Evolutionary conservation across 345 rosid genomes (phyloP).

Genomic region (Nasturtium officinale): DNA sequence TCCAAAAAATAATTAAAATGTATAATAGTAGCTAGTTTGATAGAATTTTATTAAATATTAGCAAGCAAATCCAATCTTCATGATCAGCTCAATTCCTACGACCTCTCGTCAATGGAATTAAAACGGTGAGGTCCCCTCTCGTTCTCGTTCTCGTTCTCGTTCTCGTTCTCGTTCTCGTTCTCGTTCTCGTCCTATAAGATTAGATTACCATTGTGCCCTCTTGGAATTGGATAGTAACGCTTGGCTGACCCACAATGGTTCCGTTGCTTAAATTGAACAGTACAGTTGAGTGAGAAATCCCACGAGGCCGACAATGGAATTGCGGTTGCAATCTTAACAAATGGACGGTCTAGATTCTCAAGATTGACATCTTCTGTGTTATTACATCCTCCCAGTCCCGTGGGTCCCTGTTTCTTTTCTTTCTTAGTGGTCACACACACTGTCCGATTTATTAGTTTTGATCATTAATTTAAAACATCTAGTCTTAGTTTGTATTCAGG

Average conservation of each 20-base stretch:
- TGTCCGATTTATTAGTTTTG: neutral
- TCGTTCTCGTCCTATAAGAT: too few species aligned
- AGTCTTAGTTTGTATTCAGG: too few species aligned
- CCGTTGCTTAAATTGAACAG: neutral
- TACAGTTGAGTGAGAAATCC: slow-evolving; percentile 26
- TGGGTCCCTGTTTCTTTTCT: slow-evolving; percentile 17
- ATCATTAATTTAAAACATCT: too few species aligned
- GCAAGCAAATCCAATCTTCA: neutral
- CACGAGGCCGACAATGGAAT: slow-evolving; percentile 42
- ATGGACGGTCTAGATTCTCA: slow-evolving; percentile 24
- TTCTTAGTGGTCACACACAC: slow-evolving; percentile 32
- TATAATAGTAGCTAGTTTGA: too few species aligned
- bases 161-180: too few species aligned
- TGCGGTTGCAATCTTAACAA: slow-evolving; percentile 6
- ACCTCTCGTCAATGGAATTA: slow-evolving; percentile 31
- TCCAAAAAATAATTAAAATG: too few species aligned
- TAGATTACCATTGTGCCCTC: slow-evolving; percentile 13
- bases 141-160: too few species aligned
- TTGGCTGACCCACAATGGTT: neutral
- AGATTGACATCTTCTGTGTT: slow-evolving; percentile 23
- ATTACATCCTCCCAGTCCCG: neutral
- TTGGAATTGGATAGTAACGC: neutral
- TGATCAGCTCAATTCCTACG: neutral
- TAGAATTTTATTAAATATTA: neutral
- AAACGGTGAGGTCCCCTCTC: slow-evolving; percentile 30